Evolutionary conservation across 2,329 filamentous ascomycete species (phyloP), one percentile per base, ranked within the genome.

Genomic region (Penicillium occitanis): DNA sequence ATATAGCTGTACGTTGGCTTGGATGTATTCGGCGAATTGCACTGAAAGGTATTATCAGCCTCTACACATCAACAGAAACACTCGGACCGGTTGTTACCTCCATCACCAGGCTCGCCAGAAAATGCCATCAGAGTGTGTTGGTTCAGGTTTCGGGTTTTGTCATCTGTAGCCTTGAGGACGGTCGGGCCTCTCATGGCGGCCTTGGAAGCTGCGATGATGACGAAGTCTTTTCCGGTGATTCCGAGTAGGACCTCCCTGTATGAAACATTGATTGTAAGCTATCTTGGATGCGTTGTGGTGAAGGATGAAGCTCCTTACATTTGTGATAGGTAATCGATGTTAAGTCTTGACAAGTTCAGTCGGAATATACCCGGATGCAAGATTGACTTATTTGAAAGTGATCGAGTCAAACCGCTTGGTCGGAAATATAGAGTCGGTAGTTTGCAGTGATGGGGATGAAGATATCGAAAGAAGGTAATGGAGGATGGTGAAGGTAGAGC

Each of bases 161-260:
- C 94, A 81, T 99, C 96, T 71, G 88, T 87, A 66, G 92, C 88
- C 83, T 99, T 99, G 77, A 99, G 89, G 80, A 99, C 91, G 67
- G 94, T 97, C 70, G 93, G 92, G 75, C 95, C 95, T 84, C 95
- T 90, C 93, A 98, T 98, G 75, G 93, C 92, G 77, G 95, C 95
- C 85, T 99, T 98, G 70, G 93, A 98, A 74, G 95, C 92, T 75
- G 93, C 95, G 79, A 99, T 89, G 86, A 99, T 89, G 83, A 93
- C 96, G 81, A 97, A 99, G 87, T 99, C 96, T 86, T 97, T 97
- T 84, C 95, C 96, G 68, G 94, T 97, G 80, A 99, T 97, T 76
- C 95, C 95, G 73, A 99, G 87, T 78, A 99, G 87, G 79, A 98
- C 92, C 88, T 99, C 95, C 95, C 93, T 98, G 28, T 28, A 13